These are phyloP conservation scores for Dacryopinax primogenitus DNA, from an alignment of 768 basidiomycete species.

Conservation along the genomic window DNA sequence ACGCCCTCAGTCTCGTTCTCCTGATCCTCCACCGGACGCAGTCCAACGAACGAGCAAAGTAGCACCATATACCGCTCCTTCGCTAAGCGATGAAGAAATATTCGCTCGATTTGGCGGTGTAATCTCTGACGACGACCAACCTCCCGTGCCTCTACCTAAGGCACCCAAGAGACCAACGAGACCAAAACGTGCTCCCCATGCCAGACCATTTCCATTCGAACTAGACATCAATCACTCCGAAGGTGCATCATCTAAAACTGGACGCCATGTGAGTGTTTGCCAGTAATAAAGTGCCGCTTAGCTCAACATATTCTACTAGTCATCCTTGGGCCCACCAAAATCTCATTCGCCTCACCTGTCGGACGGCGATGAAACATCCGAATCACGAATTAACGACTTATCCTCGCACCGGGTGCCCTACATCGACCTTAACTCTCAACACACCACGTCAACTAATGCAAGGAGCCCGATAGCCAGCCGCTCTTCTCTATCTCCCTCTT, in stretches of 20 bases:
- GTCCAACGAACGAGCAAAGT: neutral
- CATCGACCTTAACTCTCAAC: no score
- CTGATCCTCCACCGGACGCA: neutral
- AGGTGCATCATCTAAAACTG: neutral
- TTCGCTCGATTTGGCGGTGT: constrained; percentile 2
- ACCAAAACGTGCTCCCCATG: neutral
- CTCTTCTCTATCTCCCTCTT: neutral
- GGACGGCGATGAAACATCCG: no score
- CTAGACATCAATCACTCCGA: neutral
- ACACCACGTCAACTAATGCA: no score
- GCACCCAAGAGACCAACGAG: neutral
- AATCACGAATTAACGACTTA: no score
- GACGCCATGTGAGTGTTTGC: no score
- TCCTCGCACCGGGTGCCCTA: no score
- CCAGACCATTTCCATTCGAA: neutral
- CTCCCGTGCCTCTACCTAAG: neutral
- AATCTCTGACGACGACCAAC: neutral
- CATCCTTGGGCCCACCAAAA: no score
- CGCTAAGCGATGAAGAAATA: neutral
- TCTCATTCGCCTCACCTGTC: no score
- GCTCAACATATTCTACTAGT: no score
- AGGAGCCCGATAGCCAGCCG: no score
- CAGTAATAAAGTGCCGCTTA: no score
- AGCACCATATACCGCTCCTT: neutral
- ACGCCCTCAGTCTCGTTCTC: neutral